A percentile compares a stretch with the other conserved stretches of the same genome.
Conservation (phyloP, 495 filamentous ascomycete species). For the Aspergillus egyptiacus region DNA sequence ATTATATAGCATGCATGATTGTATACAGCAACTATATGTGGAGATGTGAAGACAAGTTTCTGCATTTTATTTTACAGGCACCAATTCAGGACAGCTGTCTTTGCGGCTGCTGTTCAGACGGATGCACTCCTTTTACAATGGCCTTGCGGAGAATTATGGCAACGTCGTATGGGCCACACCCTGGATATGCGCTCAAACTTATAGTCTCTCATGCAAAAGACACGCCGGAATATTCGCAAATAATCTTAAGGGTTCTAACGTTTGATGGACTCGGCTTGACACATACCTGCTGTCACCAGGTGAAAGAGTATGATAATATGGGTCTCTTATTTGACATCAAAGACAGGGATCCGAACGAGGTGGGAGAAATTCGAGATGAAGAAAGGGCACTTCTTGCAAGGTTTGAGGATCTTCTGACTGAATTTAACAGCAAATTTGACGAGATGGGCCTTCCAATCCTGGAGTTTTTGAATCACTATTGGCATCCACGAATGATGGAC, state of each 20-base stretch:
- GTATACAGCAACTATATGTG: neutral
- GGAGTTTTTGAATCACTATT: neutral
- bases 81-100: neutral
- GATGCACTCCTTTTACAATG: neutral
- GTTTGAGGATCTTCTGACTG: neutral
- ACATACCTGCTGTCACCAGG: neutral
- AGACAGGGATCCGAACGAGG: neutral
- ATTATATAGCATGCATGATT: neutral
- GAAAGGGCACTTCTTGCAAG: neutral
- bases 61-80: neutral
- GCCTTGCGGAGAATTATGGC: neutral
- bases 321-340: neutral
- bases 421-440: neutral
- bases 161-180: neutral
- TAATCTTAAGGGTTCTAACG: neutral
- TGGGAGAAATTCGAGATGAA: neutral
- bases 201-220: neutral
- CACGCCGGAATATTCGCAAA: neutral
- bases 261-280: constrained; percentile 2
- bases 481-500: neutral
- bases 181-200: neutral
- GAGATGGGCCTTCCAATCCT: neutral
- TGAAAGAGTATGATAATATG: neutral
- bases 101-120: neutral
- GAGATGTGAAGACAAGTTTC: too few relatives aligned